Evolutionary conservation across 805 yeast genomes (phyloP), one percentile per base, ranked within the genome.

Genomic region (Clavispora santaluciae): DNA sequence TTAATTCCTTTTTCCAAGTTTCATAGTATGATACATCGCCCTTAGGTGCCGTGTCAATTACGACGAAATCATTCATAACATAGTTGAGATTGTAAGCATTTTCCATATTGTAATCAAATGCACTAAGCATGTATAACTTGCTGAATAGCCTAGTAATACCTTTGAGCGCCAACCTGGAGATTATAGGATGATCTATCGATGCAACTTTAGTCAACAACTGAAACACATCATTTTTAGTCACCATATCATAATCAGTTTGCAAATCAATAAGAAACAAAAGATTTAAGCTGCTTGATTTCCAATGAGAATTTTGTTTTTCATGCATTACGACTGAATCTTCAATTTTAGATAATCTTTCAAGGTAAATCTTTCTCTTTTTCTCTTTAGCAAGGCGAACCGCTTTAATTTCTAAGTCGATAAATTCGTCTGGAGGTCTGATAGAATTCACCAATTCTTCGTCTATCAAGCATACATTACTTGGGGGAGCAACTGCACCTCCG

Each of bases 361-460:
- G 49, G 41, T 75, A 75, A 0, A 59, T 25, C 8, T 55, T 55
- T 45, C 83, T 66, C 56, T 83, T 86, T 39, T 60, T 66, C 16
- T 74, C 76, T 50, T 86, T 86, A 0, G 90, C 90, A n/a, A 64
- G 45, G 33, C 66, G 72, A 11, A 86, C 78, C 0, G 82, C 77
- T 13, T 70, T 61, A 21, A 85, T 73, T 53, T 83, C 86, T 22
- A 71, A 46, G 36, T 76, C 81, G 38, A 81, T 75, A 15, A 61
- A 64, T 17, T 61, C 65, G 51, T 81, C 90, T 0, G 83, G 81
- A 0, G 91, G 91, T 43, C 74, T 67, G 22, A 85, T 75, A 2
- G 63, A 35, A 11, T 72, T 72, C 23, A 76, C 53, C 36, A 61
- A 50, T 44, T 56, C 52, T 6, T 60, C 56, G 39, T 83, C 73